Base-by-base conservation (phyloP, 2,329 filamentous ascomycete genomes). In the Colletotrichum agaves region DNA sequence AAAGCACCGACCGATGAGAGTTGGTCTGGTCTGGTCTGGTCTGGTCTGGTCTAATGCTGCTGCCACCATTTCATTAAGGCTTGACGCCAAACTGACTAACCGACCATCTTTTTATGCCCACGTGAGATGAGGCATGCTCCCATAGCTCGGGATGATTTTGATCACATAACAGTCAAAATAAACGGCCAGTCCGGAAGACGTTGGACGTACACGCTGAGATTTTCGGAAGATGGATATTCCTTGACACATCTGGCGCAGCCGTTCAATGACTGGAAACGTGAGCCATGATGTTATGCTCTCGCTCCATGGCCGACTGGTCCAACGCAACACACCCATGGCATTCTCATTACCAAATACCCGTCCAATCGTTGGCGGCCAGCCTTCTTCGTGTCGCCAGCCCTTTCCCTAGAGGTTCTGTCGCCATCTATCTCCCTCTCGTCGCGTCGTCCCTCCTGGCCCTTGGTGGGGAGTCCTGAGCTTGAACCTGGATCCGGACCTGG, bases 301-400 rank as follows among this genome's bases (percentile, higher is more conserved):
- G 47, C 49, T 60, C 49, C 39, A 19, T 43, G 37, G 57, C 59
- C 52, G 17, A 39, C 67, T 62, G 63, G 50, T 39, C 27, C 35
- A 41, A 61, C 41, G 44, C 56, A 33, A 57, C 49, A 69, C 62
- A 50, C 66, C 64, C 71, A 75, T 74, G 75, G 73, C 72, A 75
- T 79, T 79, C 73, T 72, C 74, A 79, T 79, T 79, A 79, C 76
- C 71, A 74, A 79, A 79, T 77, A 72, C 71, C 69, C 72, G 73
- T 73, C 76, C 77, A 77, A 78, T 78, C 72, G 73, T 62, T 63
- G 55, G 37, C 50, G 35, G 33, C 35, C 44, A 17, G 37, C 39
- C 44, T 50, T 37, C 55, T 52, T 61, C 62, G 56, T 49, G 56
- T 69, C 55, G 53, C 61, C 65, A 65, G 61, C 65, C 57, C 47